Conservation (phyloP, 2,329 filamentous ascomycete genomes). For the Pseudogymnoascus sp. region DNA sequence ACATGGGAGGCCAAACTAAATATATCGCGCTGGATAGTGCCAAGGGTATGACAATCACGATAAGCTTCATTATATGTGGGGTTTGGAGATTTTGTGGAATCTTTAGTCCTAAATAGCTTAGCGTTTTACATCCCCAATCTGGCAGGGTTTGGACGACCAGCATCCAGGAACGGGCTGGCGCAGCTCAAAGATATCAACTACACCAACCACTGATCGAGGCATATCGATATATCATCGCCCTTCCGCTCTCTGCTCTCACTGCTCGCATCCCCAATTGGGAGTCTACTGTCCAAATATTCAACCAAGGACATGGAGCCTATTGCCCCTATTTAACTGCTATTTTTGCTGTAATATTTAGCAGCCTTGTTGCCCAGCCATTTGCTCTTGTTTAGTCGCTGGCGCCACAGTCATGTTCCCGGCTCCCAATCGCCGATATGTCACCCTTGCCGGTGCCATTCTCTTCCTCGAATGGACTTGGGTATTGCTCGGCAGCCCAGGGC, state of each 20-base stretch:
- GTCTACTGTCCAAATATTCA: neutral
- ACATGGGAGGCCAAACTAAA: neutral
- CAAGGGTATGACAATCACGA: neutral
- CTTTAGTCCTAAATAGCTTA: neutral
- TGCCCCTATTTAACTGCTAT: neutral
- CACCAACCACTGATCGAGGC: neutral
- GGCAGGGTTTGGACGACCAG: neutral
- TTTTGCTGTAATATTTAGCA: neutral
- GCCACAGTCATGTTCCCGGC: neutral
- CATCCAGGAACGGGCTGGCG: too few relatives aligned
- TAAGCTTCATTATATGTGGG: neutral
- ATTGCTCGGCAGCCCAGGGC: conserved; percentile 16
- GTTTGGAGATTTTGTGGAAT: neutral
- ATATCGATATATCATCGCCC: neutral
- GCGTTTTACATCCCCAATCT: neutral
- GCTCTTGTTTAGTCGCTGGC: neutral
- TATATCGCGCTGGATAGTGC: neutral
- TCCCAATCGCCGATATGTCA: conserved; percentile 18
- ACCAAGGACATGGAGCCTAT: neutral
- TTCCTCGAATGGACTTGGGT: conserved; percentile 19
- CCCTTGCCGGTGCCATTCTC: conserved; percentile 14
- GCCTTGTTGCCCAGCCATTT: neutral
- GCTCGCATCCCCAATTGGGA: neutral
- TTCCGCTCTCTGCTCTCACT: neutral
- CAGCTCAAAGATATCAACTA: too few relatives aligned